A percentile compares a stretch with the other conserved stretches of the same genome.
phyloP scores from a whole-genome alignment of 2,329 filamentous ascomycete species.

The Xylariaceae sp. region DNA sequence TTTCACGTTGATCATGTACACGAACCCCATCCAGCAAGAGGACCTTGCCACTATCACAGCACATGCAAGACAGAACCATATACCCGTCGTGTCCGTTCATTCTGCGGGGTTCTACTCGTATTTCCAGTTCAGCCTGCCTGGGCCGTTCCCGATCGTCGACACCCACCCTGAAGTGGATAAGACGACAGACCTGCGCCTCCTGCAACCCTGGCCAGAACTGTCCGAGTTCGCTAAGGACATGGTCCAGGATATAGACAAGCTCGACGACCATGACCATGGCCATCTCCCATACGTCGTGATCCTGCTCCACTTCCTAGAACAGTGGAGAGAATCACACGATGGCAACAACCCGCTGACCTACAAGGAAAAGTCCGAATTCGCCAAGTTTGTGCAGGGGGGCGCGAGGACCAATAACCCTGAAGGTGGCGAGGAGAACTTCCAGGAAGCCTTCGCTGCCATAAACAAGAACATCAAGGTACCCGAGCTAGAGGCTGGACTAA shows the following conservation, averaged over 20 bases:
- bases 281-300: slow-evolving; percentile 85
- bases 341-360: slow-evolving; percentile 68
- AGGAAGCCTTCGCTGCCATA: slow-evolving; percentile 83
- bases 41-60: slow-evolving; percentile 41
- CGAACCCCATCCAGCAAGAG: slow-evolving; percentile 42
- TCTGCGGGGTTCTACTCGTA: slow-evolving; percentile 90
- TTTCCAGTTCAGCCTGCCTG: slow-evolving; percentile 72
- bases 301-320: slow-evolving; percentile 72
- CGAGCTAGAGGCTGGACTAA: slow-evolving; percentile 62
- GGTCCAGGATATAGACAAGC: slow-evolving; percentile 61
- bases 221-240: slow-evolving; percentile 59
- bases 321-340: slow-evolving; percentile 69
- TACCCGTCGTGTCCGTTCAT: slow-evolving; percentile 76
- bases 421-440: slow-evolving; percentile 93
- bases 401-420: slow-evolving; percentile 70
- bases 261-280: slow-evolving; percentile 78
- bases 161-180: slow-evolving; percentile 88
- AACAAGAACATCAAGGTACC: slow-evolving; percentile 75
- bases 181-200: slow-evolving; percentile 75
- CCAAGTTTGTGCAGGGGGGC: slow-evolving; percentile 60
- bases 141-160: slow-evolving; percentile 87
- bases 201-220: slow-evolving; percentile 83
- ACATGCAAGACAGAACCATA: slow-evolving; percentile 50
- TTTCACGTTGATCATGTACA: slow-evolving; percentile 53
- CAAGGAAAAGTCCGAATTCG: slow-evolving; percentile 80